These are phyloP conservation scores for Blastobotrys serpentis DNA, from an alignment of 1,139 yeast genomes.

Conservation along the genomic window DNA sequence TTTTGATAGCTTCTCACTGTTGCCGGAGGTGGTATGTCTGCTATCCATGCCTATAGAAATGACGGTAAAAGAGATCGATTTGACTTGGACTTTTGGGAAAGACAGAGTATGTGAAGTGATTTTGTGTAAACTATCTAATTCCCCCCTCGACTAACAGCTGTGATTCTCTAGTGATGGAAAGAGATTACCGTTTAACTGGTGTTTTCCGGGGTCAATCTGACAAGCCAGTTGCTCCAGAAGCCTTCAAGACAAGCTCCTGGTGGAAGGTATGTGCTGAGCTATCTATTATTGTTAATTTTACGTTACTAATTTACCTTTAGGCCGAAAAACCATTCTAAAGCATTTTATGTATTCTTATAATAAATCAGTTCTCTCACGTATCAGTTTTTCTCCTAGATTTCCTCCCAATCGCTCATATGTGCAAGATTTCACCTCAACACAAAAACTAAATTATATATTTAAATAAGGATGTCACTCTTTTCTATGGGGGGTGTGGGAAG, in stretches of 20 bases:
- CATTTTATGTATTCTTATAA: slow-evolving; percentile 1
- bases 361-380: not conserved
- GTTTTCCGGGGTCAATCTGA: slow-evolving; percentile 66
- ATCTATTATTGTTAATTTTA: too few relatives aligned
- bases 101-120: slow-evolving; percentile 36
- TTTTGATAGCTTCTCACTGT: slow-evolving; percentile 44
- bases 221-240: slow-evolving; percentile 70
- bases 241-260: slow-evolving; percentile 56
- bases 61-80: slow-evolving; percentile 56
- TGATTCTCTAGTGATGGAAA: slow-evolving; percentile 50
- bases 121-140: too few relatives aligned
- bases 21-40: slow-evolving; percentile 53
- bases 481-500: slow-evolving; percentile 32
- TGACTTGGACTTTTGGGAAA: slow-evolving; percentile 60
- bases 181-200: slow-evolving; percentile 78
- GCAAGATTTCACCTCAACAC: not conserved
- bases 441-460: too few relatives aligned
- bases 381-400: too few relatives aligned
- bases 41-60: slow-evolving; percentile 50
- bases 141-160: slow-evolving; percentile 8
- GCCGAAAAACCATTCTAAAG: slow-evolving; percentile 21
- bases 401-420: not conserved
- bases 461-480: slow-evolving; percentile 31
- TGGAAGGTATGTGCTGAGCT: slow-evolving; percentile 42
- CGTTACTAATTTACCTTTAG: slow-evolving; percentile 9